Evolutionary conservation across 345 rosid species (phyloP), one percentile per base, ranked within the genome.

Genomic region (Microcos paniculata): DNA sequence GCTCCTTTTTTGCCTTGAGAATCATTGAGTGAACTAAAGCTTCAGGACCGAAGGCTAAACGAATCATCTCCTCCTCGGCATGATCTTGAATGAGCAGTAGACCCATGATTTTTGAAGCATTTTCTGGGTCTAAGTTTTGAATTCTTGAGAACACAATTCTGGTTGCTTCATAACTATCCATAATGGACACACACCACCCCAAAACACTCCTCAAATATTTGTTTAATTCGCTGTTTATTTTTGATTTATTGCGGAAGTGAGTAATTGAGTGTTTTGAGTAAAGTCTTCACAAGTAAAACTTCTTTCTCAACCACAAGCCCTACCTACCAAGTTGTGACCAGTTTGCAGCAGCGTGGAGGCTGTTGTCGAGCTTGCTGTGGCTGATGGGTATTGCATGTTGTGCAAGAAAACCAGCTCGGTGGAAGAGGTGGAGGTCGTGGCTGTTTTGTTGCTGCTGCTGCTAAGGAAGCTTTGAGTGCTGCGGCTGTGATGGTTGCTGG

Each of bases 91-190:
- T 88, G 57, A 94, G 89, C 77, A 94, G 92, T 45, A 92, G 84
- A 79, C 97, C 94, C 94, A 94, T 92, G 90, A 92, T 94, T 85
- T 87, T 94, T 33, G 98, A 92, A 19, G 98, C 97, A 85, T 91
- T 90, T 14, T 92, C 96, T 42, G 96, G 93, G 85, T 94, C 98
- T 48, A 89, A 33, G 73, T 59, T 85, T 74, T 92, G 93, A 83
- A 92, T 92, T 82, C 93, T 84, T 18, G 97, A 94, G 82, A 90
- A 85, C 19, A 92, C 96, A 64, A 83, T 84, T 75, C 94, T 84
- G 51, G 98, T 92, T 81, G 98, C 98, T 88, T 94, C 98, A 73
- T 89, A 94, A 33, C 84, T 87, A 86, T 94, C 97, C 97, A 94
- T 92, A 86, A 83, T 52, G 48, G 76, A 74, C 72, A 53, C 76